phyloP scores from a whole-genome alignment of 2,329 filamentous ascomycete species.

The Botrytis hyacinthi region DNA sequence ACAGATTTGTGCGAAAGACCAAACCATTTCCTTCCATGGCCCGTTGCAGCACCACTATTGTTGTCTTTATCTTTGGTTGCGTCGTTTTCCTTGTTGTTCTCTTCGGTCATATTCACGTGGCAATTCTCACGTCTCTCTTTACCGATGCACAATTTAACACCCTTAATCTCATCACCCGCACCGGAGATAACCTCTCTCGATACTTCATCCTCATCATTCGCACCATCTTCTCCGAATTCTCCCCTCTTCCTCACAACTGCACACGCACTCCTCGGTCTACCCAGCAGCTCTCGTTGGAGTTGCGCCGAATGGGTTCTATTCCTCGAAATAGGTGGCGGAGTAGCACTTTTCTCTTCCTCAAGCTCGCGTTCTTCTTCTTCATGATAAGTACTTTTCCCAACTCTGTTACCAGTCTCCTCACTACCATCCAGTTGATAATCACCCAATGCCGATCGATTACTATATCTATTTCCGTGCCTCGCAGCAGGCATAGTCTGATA shows the following conservation, averaged over 20 bases:
- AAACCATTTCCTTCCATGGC: constrained; percentile 27
- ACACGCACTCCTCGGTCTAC: constrained; percentile 28
- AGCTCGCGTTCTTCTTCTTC: neutral
- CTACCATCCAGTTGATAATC: constrained; percentile 8
- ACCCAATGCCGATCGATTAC: neutral
- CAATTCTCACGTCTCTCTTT: constrained; percentile 21
- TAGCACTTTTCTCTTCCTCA: constrained; percentile 30
- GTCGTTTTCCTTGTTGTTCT: constrained; percentile 12
- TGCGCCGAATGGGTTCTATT: constrained; percentile 20
- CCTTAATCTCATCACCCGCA: neutral
- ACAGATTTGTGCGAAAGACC: constrained; percentile 18
- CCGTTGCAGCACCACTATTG: neutral
- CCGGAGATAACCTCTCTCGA: neutral
- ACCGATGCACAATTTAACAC: neutral
- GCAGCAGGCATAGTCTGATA: constrained; percentile 6
- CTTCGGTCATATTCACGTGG: neutral
- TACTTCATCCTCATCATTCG: neutral
- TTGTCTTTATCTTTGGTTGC: neutral
- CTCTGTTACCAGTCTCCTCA: constrained; percentile 2
- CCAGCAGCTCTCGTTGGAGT: neutral
- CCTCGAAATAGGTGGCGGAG: constrained; percentile 35
- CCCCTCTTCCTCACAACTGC: constrained; percentile 7
- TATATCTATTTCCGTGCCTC: neutral
- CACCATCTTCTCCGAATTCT: constrained; percentile 15
- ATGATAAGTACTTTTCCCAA: constrained; percentile 16